A percentile compares a stretch with the other conserved stretches of the same genome.
These are phyloP conservation scores for Hypomyces perniciosus DNA, from an alignment of 2,329 filamentous ascomycete species.

Conservation along the genomic window DNA sequence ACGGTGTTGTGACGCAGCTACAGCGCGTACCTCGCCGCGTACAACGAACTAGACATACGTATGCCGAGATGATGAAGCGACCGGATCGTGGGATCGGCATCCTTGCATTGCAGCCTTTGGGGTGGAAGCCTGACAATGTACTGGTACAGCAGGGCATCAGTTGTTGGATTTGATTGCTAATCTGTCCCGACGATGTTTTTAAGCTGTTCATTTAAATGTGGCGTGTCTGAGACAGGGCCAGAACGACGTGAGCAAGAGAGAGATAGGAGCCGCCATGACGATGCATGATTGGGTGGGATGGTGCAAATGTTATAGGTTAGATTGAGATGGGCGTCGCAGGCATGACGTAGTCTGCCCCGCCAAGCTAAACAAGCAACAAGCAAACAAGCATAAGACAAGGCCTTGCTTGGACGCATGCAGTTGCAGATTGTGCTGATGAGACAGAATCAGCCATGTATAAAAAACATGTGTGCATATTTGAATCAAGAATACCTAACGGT, in stretches of 20 bases:
- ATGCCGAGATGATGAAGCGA: neutral
- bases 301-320: neutral
- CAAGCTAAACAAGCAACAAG: slow-evolving; percentile 3
- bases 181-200: no score
- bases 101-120: neutral
- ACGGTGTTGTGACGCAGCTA: no score
- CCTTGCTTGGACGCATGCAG: no score
- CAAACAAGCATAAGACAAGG: neutral
- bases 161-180: neutral
- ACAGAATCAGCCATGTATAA: neutral
- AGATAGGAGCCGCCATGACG: neutral
- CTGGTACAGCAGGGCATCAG: neutral
- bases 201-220: no score
- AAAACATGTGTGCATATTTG: neutral
- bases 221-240: no score
- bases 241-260: no score
- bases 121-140: neutral
- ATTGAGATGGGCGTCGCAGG: neutral
- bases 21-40: no score
- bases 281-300: neutral
- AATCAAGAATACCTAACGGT: neutral
- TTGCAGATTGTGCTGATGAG: no score
- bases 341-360: slow-evolving; percentile 7
- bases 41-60: no score
- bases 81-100: neutral